Evolutionary conservation across 768 basidiomycete genomes (phyloP).

Genomic region (Russula lepida): DNA sequence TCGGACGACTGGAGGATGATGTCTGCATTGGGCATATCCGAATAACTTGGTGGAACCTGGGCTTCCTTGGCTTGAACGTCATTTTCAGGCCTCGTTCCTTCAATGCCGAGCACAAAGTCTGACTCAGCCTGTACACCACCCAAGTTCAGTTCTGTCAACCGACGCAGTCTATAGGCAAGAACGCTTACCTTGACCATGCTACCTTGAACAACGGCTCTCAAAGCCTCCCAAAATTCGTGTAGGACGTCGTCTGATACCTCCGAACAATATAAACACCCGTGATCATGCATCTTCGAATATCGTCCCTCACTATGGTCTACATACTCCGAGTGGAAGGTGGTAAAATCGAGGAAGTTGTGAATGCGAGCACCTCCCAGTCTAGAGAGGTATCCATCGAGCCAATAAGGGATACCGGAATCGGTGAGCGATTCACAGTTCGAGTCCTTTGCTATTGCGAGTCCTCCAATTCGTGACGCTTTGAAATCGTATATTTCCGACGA

Average conservation of each 20-base stretch:
- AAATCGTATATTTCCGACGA: neutral
- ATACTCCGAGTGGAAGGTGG: neutral
- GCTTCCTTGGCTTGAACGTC: neutral
- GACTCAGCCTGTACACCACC: neutral
- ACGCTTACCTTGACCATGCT: neutral
- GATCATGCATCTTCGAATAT: neutral
- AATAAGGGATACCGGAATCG: neutral
- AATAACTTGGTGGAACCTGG: too few species aligned
- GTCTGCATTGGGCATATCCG: neutral
- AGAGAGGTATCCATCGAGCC: neutral
- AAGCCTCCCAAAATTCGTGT: neutral
- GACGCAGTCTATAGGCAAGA: neutral
- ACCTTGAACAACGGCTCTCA: neutral
- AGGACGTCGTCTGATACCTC: neutral
- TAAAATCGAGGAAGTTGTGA: neutral
- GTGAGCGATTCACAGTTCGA: neutral
- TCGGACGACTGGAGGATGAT: neutral
- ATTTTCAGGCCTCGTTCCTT: neutral
- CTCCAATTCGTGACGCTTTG: neutral
- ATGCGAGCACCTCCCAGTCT: neutral
- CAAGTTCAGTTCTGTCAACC: neutral
- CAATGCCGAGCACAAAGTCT: neutral
- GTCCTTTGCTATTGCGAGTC: neutral
- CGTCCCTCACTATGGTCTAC: neutral
- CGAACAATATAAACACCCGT: neutral